Evolutionary conservation across 371 early-diverging fungal genomes (phyloP), one percentile per base, ranked within the genome.

Genomic region (Circinella minor): DNA sequence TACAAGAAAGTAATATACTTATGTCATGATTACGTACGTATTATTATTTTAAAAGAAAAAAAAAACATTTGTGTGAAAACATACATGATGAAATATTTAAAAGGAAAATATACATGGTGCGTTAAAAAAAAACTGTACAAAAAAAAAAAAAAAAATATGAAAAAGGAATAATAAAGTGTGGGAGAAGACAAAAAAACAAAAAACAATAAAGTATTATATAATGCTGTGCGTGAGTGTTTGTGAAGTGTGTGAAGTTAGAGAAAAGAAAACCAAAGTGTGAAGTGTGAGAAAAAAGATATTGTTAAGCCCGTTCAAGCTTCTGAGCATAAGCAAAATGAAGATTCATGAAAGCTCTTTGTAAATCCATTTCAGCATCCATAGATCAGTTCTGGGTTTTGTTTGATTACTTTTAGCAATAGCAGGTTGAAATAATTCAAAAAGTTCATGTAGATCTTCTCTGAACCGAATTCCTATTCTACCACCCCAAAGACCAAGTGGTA

Each of bases 401-500:
- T 55, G 64, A 13, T 68, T 60, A 36, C 20, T 46, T 51, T 60
- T 55, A 38, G 60, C 54, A 34, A 63, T 20, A 47, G 38, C 71
- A 66, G 49, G 63, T 61, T 39, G 66, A 63, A 66, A 66, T 4
- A 27, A 36, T 46, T 75, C 80, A 14, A 76, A 72, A 10, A 83
- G 51, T 18, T 63, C 54, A 55, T 76, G 74, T 5, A 81, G 48
- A 70, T 83, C 81, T 47, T 83, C 84, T 13, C 76, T 67, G 57
- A 81, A 83, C 68, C 79, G 70, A 38, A 83, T 80, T 13, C 84
- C 84, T 38, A 83, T 39, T 34, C 77, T 72, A 18, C 84, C 84
- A 34, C 81, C 84, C 84, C 84, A 83, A n/a, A 80, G 70, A n/a
- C 84, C 84, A 18, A 83, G 59, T 9, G 84, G 84, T 20, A 83